Evolutionary conservation across 1,284 basidiomycete species (phyloP).

Genomic region (Retiboletus fuscus): DNA sequence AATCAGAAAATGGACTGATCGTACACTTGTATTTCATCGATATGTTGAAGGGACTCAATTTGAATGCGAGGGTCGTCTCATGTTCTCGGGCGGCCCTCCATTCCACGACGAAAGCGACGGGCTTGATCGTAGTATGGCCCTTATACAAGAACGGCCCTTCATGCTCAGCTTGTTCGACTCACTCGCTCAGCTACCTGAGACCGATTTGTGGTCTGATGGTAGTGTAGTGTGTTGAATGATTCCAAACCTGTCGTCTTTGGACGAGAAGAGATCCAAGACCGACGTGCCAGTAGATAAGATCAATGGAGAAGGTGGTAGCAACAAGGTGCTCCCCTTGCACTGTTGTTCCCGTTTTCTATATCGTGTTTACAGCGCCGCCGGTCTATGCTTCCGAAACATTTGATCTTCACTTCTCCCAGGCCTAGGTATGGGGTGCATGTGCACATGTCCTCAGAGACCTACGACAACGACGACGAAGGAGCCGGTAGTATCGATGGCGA

Average conservation of each 20-base stretch:
- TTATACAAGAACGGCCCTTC: constrained; percentile 89
- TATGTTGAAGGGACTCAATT: constrained; percentile 85
- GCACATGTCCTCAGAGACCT: constrained; percentile 44
- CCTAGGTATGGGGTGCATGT: constrained; percentile 37
- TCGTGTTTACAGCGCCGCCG: constrained; percentile 58
- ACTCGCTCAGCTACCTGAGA: neutral
- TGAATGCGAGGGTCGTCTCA: constrained; percentile 68
- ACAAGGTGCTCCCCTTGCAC: constrained; percentile 66
- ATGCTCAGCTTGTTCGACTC: neutral
- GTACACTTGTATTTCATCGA: constrained; percentile 58
- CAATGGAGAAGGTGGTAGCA: constrained; percentile 72
- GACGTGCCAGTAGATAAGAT: constrained; percentile 76
- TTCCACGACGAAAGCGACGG: neutral
- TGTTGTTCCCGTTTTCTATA: neutral
- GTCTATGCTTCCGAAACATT: constrained; percentile 76
- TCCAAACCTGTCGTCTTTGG: constrained; percentile 83
- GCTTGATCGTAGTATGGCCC: constrained; percentile 27
- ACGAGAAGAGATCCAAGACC: constrained; percentile 76
- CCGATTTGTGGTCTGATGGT: neutral
- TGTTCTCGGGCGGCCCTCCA: neutral
- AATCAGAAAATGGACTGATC: too few species aligned
- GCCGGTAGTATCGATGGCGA: constrained; percentile 54
- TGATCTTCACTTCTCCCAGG: constrained; percentile 50
- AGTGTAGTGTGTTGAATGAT: constrained; percentile 65
- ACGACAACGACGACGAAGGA: constrained; percentile 47